Evolutionary conservation across 2,329 filamentous ascomycete species (phyloP), one percentile per base, ranked within the genome.

Genomic region (Pyricularia sp.): DNA sequence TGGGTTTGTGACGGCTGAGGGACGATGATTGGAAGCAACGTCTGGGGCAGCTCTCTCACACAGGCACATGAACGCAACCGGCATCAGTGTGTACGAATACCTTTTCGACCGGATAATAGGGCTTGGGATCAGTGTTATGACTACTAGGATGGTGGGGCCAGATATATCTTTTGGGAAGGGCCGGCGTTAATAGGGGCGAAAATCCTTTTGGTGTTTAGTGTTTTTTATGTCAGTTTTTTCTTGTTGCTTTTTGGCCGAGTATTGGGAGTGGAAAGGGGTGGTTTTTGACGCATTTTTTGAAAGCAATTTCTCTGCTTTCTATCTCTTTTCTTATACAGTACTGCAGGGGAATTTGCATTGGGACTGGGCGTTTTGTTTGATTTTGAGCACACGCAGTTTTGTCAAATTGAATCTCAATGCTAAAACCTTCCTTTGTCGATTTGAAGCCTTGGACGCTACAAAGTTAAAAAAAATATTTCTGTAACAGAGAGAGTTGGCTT

Each of bases 1-100:
- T 96, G 91, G 91, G 79, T 84, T 67, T 90, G 88, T 71, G 75
- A 69, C 67, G 66, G 22, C 8, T 64, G 63, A 64, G 4, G n/a
- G 19, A n/a, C 31, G 31, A 40, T 40, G 22, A 5, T 24, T 26
- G 1, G 9, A 59, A 59, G 24, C 55, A 59, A 30, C 24, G 12
- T 16, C n/a, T 28, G 53, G 53, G 53, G 24, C 53, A n/a, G 22
- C 10, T 26, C 22, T 22, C 22, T 26, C 8, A 26, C 8, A 26
- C 10, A 26, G 24, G 12, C 22, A 8, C 55, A 59, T 30, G 5
- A 9, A 26, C 2, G 55, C 55, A 28, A 8, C 24, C 55, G 55
- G 55, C 53, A 57, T 28, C 53, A 12, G 7, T 49, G 9, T 49
- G 40, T 49, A 49, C 8, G 40, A 49, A 49, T 49, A 49, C 24